A percentile compares a stretch with the other conserved stretches of the same genome.
phyloP scores from a whole-genome alignment of 192 early-diverging fungal species.

The Podochytrium sp. region DNA sequence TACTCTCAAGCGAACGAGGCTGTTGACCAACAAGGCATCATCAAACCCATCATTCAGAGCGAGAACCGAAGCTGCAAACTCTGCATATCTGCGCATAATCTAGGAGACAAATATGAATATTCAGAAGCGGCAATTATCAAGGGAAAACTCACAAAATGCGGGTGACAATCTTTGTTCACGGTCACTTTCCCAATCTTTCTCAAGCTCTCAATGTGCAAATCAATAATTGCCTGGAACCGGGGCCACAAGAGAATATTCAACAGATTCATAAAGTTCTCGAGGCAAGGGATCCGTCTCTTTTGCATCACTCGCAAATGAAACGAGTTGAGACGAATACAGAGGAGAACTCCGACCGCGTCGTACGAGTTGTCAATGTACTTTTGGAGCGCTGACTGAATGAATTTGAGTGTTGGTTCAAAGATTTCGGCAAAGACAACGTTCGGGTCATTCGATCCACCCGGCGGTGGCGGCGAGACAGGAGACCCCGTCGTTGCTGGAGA shows the following conservation, averaged over 20 bases:
- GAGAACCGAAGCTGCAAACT: conserved; percentile 89
- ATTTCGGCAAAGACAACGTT: conserved; percentile 79
- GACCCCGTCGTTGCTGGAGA: neutral
- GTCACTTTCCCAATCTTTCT: conserved; percentile 74
- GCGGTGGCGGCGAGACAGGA: neutral
- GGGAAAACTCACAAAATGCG: conserved; percentile 72
- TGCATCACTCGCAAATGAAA: conserved; percentile 84
- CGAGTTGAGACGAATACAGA: conserved; percentile 88
- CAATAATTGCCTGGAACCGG: conserved; percentile 73
- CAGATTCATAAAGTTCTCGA: conserved; percentile 88
- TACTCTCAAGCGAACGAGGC: conserved; percentile 48
- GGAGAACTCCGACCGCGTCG: conserved; percentile 88
- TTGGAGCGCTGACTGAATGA: conserved; percentile 68
- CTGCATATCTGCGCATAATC: conserved; percentile 88
- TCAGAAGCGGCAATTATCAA: neutral
- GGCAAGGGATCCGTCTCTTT: conserved; percentile 71
- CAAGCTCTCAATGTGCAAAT: conserved; percentile 90
- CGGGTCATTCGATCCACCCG: conserved; percentile 16
- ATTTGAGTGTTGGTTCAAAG: conserved; percentile 81
- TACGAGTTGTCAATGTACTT: conserved; percentile 74
- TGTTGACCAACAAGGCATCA: conserved; percentile 79
- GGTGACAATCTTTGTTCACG: conserved; percentile 70
- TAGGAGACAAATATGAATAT: conserved; percentile 28
- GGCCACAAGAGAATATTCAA: conserved; percentile 96
- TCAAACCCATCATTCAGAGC: conserved; percentile 86